phyloP scores from a whole-genome alignment of 805 yeast species.

The Lachancea dasiensis region DNA sequence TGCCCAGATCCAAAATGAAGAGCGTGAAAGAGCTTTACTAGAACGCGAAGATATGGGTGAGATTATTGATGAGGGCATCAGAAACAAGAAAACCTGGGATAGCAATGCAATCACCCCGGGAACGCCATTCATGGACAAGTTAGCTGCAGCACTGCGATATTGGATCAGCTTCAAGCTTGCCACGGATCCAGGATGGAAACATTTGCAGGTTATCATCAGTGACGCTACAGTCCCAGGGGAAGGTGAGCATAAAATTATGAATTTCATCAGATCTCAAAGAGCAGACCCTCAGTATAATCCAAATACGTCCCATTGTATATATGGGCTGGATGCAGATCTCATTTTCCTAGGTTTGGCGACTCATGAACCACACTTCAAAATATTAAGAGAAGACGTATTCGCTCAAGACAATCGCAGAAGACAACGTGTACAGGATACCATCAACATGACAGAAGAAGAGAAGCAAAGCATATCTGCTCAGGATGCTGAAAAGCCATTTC shows the following conservation, averaged over 20 bases:
- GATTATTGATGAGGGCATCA: slow-evolving; percentile 66
- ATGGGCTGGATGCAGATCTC: slow-evolving; percentile 96
- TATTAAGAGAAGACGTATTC: slow-evolving; percentile 93
- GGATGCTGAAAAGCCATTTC: slow-evolving; percentile 65
- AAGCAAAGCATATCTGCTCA: slow-evolving; percentile 31
- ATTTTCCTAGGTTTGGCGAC: slow-evolving; percentile 94
- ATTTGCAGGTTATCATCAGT: slow-evolving; percentile 80
- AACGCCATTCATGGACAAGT: slow-evolving; percentile 91
- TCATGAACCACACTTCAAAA: slow-evolving; percentile 94
- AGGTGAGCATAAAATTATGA: slow-evolving; percentile 99
- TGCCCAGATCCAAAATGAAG: slow-evolving; percentile 72
- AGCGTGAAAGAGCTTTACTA: slow-evolving; percentile 44
- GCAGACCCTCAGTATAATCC: slow-evolving; percentile 83
- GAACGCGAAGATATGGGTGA: slow-evolving; percentile 44
- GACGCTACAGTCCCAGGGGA: slow-evolving; percentile 99
- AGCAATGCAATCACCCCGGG: slow-evolving; percentile 98
- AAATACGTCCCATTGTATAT: slow-evolving; percentile 91
- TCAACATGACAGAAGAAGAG: slow-evolving; percentile 58
- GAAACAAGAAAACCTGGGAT: slow-evolving; percentile 82
- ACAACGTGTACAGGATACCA: slow-evolving; percentile 19
- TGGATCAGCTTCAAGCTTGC: slow-evolving; percentile 90
- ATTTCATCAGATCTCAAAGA: slow-evolving; percentile 85
- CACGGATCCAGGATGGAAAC: slow-evolving; percentile 90
- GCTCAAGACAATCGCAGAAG: slow-evolving; percentile 54
- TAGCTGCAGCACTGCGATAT: slow-evolving; percentile 76